These are phyloP conservation scores for Backusella mclennaniae DNA, from an alignment of 192 early-diverging fungal species.

Conservation along the genomic window DNA sequence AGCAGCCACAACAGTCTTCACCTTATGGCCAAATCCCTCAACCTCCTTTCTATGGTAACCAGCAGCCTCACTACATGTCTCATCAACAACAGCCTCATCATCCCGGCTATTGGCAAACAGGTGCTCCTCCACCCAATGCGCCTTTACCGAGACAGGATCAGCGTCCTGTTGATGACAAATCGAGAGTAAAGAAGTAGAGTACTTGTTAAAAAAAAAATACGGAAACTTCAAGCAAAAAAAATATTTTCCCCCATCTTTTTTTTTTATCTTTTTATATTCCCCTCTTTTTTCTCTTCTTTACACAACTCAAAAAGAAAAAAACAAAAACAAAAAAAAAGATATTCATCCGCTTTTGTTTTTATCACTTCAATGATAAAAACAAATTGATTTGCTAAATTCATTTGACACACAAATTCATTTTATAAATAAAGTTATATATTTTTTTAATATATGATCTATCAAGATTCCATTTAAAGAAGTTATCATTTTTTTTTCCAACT, in stretches of 20 bases:
- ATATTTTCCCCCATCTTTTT: not conserved
- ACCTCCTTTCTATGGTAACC: constrained; percentile 16
- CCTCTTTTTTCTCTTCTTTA: not conserved
- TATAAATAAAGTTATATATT: not conserved
- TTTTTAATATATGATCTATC: not conserved
- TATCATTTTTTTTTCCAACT: not conserved
- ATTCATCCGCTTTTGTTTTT: not conserved
- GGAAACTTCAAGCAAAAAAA: not conserved
- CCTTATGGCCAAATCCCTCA: constrained; percentile 15
- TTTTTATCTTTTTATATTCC: not conserved
- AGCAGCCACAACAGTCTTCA: not conserved
- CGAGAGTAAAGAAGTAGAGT: not conserved
- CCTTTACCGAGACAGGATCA: constrained; percentile 15
- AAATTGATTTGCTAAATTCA: not conserved
- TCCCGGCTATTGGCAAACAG: constrained; percentile 6
- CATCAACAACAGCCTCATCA: constrained; percentile 4
- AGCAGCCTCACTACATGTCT: constrained; percentile 19
- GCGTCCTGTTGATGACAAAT: not conserved
- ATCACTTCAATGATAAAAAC: no score
- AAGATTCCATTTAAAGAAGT: constrained; percentile 1
- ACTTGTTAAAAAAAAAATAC: not conserved
- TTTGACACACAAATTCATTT: constrained; percentile 7
- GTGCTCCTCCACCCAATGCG: not conserved
- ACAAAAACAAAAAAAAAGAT: not conserved
- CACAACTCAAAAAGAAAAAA: not conserved